These are phyloP conservation scores for Mucor irregularis DNA, from an alignment of 371 early-diverging fungal species.

Conservation along the genomic window DNA sequence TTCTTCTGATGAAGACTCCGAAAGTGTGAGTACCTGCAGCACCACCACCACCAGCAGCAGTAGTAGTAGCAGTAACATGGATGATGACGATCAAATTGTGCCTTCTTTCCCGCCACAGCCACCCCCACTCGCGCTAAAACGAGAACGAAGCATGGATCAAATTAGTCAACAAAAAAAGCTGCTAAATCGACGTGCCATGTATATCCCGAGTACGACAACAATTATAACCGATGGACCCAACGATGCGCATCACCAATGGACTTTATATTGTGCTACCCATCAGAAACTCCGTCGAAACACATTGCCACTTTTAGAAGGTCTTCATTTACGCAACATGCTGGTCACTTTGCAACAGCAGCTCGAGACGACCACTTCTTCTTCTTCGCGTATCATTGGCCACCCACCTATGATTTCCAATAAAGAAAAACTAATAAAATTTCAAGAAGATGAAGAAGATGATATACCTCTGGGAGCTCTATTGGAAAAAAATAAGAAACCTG, in stretches of 20 bases:
- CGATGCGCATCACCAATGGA: conserved; percentile 17
- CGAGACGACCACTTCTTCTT: no score
- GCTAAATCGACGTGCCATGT: conserved; percentile 15
- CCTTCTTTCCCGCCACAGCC: no score
- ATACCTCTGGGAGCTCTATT: conserved; percentile 13
- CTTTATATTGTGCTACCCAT: conserved; percentile 15
- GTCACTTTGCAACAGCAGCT: conserved; percentile 1
- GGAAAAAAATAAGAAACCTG: neutral
- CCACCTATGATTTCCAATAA: no score
- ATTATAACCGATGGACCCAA: conserved; percentile 12
- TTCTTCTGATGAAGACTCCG: no score
- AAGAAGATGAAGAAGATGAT: conserved; percentile 14
- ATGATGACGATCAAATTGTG: neutral
- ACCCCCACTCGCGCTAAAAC: neutral
- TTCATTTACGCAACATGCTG: conserved; percentile 19
- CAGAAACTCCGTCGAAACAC: conserved; percentile 19
- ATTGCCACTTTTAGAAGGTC: conserved; percentile 16
- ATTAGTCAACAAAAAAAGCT: neutral
- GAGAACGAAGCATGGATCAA: neutral
- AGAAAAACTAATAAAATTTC: no score
- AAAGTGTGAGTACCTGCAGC: no score
- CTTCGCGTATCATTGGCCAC: no score
- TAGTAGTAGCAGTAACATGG: neutral
- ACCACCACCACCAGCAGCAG: neutral
- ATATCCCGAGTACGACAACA: conserved; percentile 8